Conservation (phyloP, 192 early-diverging fungal species). For the Linderina pennispora region DNA sequence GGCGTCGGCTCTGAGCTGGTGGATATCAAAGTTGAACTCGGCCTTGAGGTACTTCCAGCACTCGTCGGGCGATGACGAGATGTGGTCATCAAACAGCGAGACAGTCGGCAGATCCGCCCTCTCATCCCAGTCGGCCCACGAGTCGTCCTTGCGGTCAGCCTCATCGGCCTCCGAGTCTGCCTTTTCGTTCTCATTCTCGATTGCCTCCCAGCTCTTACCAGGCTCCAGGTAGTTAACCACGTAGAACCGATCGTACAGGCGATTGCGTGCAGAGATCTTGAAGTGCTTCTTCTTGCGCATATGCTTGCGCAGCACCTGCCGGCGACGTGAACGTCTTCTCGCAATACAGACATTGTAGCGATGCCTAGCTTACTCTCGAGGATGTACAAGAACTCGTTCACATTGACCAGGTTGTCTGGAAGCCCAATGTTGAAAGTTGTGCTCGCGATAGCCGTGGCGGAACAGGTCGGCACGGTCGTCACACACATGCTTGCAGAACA, state of each 20-base stretch:
- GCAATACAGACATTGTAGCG: slow-evolving; percentile 84
- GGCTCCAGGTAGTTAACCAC: slow-evolving; percentile 90
- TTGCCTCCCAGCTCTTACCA: slow-evolving; percentile 85
- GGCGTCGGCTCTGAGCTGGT: slow-evolving; percentile 40
- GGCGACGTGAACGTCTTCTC: slow-evolving; percentile 86
- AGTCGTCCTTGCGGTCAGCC: slow-evolving; percentile 33
- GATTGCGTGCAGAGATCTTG: slow-evolving; percentile 85
- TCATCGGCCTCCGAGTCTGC: slow-evolving; percentile 61
- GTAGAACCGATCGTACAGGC: slow-evolving; percentile 89
- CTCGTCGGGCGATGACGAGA: slow-evolving; percentile 55
- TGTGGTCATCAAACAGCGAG: slow-evolving; percentile 74
- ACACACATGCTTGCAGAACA: slow-evolving; percentile 86
- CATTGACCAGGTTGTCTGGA: slow-evolving; percentile 82
- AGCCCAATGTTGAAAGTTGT: slow-evolving; percentile 93
- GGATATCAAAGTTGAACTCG: slow-evolving; percentile 76
- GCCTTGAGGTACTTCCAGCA: slow-evolving; percentile 65
- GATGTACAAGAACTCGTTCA: slow-evolving; percentile 73
- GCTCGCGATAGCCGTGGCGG: slow-evolving; percentile 84
- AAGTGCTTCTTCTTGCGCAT: slow-evolving; percentile 99
- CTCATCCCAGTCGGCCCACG: slow-evolving; percentile 82
- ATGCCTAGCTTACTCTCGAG: slow-evolving; percentile 65
- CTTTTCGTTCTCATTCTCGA: slow-evolving; percentile 74
- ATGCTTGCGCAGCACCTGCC: slow-evolving; percentile 85
- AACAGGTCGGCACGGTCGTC: slow-evolving; percentile 67
- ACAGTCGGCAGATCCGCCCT: slow-evolving; percentile 54